A percentile compares a stretch with the other conserved stretches of the same genome.
These are phyloP conservation scores for Geranium incanum DNA, from an alignment of 441 rosid species.

Conservation along the genomic window DNA sequence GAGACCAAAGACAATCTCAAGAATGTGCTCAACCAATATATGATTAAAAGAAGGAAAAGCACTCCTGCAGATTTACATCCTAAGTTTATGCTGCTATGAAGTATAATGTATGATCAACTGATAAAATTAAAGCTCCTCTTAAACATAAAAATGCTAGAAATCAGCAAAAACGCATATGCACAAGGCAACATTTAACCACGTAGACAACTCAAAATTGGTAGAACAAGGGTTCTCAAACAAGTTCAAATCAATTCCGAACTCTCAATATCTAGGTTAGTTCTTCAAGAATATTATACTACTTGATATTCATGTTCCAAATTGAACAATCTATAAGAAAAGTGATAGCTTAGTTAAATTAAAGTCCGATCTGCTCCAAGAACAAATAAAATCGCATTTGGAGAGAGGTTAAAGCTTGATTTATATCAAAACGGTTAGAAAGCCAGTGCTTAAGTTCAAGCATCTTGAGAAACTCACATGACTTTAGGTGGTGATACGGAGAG, in stretches of 20 bases:
- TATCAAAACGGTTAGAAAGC: not conserved
- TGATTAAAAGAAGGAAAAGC: not conserved
- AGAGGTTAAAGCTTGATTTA: too few relatives aligned
- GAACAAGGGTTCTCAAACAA: not conserved
- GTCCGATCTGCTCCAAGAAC: not conserved
- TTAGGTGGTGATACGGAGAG: conserved; percentile 90
- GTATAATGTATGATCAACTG: too few relatives aligned
- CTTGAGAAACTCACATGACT: conserved; percentile 66
- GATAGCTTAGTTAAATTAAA: not conserved
- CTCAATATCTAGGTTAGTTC: not conserved
- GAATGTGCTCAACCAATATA: not conserved
- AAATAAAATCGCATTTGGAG: too few relatives aligned
- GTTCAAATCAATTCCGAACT: not conserved
- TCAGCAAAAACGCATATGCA: too few relatives aligned
- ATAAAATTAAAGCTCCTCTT: too few relatives aligned
- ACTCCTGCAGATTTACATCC: not conserved
- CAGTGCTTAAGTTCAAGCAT: conserved; percentile 13
- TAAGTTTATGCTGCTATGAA: not conserved
- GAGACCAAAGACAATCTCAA: not conserved
- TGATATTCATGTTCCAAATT: not conserved
- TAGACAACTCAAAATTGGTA: not conserved
- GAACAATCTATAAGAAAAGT: not conserved
- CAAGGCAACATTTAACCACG: not conserved
- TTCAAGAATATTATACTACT: not conserved
- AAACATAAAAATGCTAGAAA: too few relatives aligned